These are phyloP conservation scores for Trichopus zeylanicus DNA, from an alignment of 116 monocot species.

Conservation along the genomic window DNA sequence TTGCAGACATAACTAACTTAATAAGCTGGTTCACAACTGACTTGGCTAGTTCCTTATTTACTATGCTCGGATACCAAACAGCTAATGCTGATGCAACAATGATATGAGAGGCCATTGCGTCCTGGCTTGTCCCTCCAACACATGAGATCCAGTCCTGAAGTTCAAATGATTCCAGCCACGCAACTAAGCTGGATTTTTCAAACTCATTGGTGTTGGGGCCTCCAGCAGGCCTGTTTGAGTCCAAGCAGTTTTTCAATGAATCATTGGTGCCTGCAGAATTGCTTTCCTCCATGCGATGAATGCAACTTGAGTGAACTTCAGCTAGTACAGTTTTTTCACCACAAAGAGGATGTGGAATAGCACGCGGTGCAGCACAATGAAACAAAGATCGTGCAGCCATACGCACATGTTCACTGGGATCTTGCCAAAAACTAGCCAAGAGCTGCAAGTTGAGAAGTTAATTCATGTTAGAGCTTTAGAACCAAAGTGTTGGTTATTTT, in stretches of 20 bases:
- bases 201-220: slow-evolving; percentile 3
- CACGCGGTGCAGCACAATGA: slow-evolving; percentile 94
- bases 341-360: slow-evolving; percentile 62
- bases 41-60: slow-evolving; percentile 51
- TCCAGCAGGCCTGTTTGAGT: neutral
- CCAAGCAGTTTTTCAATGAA: slow-evolving; percentile 7
- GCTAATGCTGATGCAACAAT: slow-evolving; percentile 88
- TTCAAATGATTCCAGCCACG: slow-evolving; percentile 90
- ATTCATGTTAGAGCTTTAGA: neutral
- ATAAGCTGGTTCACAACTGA: slow-evolving; percentile 58
- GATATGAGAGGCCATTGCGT: slow-evolving; percentile 83
- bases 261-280: slow-evolving; percentile 2
- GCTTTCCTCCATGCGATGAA: slow-evolving; percentile 18
- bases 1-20: slow-evolving; percentile 86
- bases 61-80: slow-evolving; percentile 98
- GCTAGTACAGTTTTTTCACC: slow-evolving; percentile 19
- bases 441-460: slow-evolving; percentile 27
- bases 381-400: slow-evolving; percentile 99
- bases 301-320: slow-evolving; percentile 15
- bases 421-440: slow-evolving; percentile 97
- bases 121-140: slow-evolving; percentile 78
- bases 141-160: slow-evolving; percentile 82
- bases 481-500: neutral
- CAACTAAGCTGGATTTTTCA: slow-evolving; percentile 38
- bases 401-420: slow-evolving; percentile 88